Percentiles rank a stretch among this genome's conserved stretches.
Conservation (phyloP, 352 stramenopile species). For the Thraustotheca clavata region DNA sequence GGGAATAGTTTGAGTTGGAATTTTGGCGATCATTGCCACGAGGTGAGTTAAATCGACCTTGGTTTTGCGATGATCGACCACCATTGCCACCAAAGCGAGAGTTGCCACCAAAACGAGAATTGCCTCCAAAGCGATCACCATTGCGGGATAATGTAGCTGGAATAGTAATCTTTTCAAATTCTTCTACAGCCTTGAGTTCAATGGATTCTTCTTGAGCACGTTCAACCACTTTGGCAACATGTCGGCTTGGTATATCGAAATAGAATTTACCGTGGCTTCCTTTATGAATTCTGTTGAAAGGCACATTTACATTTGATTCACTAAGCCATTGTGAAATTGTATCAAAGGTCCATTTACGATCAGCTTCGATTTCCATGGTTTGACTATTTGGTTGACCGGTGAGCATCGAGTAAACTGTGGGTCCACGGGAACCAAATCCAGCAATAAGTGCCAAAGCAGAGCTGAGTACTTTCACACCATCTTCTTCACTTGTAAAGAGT, state of each 20-base stretch:
- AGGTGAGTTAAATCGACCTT: neutral
- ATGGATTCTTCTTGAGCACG: slow-evolving; percentile 24
- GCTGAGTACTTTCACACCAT: slow-evolving; percentile 47
- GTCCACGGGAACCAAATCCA: slow-evolving; percentile 62
- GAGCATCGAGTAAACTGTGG: slow-evolving; percentile 66
- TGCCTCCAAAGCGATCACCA: neutral
- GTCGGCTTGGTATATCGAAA: slow-evolving; percentile 14
- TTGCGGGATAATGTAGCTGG: neutral
- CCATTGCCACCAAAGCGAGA: neutral
- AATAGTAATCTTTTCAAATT: slow-evolving; percentile 18
- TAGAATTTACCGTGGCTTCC: slow-evolving; percentile 11
- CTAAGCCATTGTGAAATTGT: neutral
- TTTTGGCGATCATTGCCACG: slow-evolving; percentile 11
- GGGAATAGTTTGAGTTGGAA: neutral
- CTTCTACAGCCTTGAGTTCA: neutral
- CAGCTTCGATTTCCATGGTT: slow-evolving; percentile 52
- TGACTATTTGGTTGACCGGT: slow-evolving; percentile 52
- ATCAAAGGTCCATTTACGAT: slow-evolving; percentile 17
- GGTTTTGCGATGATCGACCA: neutral
- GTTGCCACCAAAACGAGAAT: neutral
- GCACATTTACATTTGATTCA: slow-evolving; percentile 11
- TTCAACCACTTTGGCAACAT: slow-evolving; percentile 50
- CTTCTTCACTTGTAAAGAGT: slow-evolving; percentile 39
- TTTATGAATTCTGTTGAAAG: neutral
- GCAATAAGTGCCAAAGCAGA: slow-evolving; percentile 61